Conservation (phyloP, 169 alveolate species). For the Plasmodium knowlesi region DNA sequence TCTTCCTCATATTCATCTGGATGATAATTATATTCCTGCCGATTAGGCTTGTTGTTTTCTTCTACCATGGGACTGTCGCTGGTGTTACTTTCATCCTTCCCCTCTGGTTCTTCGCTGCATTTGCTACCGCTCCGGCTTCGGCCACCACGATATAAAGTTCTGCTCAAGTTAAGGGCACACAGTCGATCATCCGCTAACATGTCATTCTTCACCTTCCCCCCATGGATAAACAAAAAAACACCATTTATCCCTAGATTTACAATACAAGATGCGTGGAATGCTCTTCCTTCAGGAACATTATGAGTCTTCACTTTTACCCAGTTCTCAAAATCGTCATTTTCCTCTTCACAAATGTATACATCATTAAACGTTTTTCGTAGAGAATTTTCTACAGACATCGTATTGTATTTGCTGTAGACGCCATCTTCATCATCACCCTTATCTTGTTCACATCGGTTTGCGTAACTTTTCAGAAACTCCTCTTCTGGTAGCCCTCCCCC, state of each 20-base stretch:
- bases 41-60: background rate
- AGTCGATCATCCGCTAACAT: conserved; percentile 29
- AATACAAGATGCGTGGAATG: conserved; percentile 70
- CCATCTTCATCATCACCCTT: background rate
- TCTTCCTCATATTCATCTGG: background rate
- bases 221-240: conserved; percentile 69
- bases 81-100: background rate
- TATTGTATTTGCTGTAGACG: background rate
- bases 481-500: conserved; percentile 70
- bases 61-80: background rate
- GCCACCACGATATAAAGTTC: background rate
- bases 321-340: background rate
- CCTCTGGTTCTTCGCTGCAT: background rate
- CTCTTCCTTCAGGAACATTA: conserved; percentile 67
- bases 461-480: conserved; percentile 27
- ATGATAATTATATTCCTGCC: background rate
- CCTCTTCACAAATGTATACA: conserved; percentile 68
- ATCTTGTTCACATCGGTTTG: conserved; percentile 15
- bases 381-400: conserved; percentile 31
- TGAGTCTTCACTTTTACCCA: conserved; percentile 49
- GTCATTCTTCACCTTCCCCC: conserved; percentile 64
- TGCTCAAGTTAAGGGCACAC: conserved; percentile 56
- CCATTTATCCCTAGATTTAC: conserved; percentile 64
- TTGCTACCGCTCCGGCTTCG: background rate
- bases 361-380: conserved; percentile 65